phyloP scores from a whole-genome alignment of 257 asterid species.

The Striga asiatica region DNA sequence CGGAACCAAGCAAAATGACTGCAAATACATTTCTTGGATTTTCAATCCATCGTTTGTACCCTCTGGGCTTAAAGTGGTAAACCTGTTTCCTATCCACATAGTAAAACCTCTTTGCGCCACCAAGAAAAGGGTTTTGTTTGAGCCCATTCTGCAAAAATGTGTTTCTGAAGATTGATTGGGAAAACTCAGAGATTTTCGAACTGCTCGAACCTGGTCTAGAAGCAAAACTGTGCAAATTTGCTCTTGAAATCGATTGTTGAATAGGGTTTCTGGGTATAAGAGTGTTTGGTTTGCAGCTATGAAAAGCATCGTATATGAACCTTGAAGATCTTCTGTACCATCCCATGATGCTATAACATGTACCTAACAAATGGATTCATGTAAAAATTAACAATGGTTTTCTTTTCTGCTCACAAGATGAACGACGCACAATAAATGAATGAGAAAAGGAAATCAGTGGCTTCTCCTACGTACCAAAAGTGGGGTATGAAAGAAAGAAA shows the following conservation, averaged over 20 bases:
- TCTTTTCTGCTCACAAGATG: too few species aligned
- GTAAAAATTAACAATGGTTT: too few species aligned
- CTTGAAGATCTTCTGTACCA: slow-evolving; percentile 53
- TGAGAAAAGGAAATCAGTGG: too few species aligned
- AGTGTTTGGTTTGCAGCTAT: slow-evolving; percentile 27
- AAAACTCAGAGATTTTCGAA: slow-evolving; percentile 12
- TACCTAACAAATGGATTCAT: neutral
- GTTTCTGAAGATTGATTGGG: slow-evolving; percentile 34
- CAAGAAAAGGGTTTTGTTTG: slow-evolving; percentile 32
- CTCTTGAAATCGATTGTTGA: slow-evolving; percentile 1
- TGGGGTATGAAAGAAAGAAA: too few species aligned
- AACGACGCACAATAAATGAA: too few species aligned
- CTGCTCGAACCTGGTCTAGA: slow-evolving; percentile 8
- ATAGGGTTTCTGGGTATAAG: slow-evolving; percentile 22
- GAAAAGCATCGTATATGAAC: slow-evolving; percentile 27
- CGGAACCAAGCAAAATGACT: slow-evolving; percentile 47
- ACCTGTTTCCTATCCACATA: slow-evolving; percentile 46
- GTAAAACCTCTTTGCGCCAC: slow-evolving; percentile 63
- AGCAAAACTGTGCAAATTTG: neutral
- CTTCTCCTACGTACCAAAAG: too few species aligned
- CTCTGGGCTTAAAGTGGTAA: slow-evolving; percentile 65
- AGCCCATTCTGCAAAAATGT: slow-evolving; percentile 22
- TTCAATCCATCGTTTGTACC: slow-evolving; percentile 49
- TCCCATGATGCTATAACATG: slow-evolving; percentile 32
- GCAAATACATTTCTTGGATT: slow-evolving; percentile 39